Percentiles rank a stretch among this genome's conserved stretches.
Evolutionary conservation across 352 stramenopile genomes (phyloP).

Genomic region (Globisporangium nodosum): DNA sequence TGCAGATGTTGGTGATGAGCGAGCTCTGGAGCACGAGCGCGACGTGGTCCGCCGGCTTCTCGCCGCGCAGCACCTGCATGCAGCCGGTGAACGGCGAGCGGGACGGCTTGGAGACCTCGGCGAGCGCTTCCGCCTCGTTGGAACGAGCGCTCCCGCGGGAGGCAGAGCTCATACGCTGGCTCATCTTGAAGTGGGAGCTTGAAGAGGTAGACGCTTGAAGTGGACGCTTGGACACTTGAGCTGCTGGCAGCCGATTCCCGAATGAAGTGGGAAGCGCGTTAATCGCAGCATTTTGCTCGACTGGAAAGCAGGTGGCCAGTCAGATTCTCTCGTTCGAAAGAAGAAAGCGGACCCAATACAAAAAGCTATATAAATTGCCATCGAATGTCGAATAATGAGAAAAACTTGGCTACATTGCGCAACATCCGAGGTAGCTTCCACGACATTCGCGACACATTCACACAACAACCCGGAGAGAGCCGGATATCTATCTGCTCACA

Average conservation of each 20-base stretch:
- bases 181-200: conserved; percentile 7
- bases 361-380: neutral
- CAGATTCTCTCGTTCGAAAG: neutral
- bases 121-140: neutral
- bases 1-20: conserved; percentile 53
- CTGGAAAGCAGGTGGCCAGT: neutral
- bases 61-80: conserved; percentile 23
- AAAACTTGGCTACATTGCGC: neutral
- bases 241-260: conserved; percentile 24
- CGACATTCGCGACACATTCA: neutral
- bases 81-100: conserved; percentile 11
- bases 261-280: conserved; percentile 11
- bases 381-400: neutral
- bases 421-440: neutral
- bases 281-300: neutral
- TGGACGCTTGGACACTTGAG: conserved; percentile 36
- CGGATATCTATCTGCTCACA: neutral
- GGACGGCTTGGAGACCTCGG: conserved; percentile 5
- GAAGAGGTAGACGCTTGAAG: neutral
- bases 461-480: neutral
- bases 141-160: conserved; percentile 3
- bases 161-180: conserved; percentile 13
- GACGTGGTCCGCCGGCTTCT: conserved; percentile 47
- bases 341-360: neutral
- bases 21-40: conserved; percentile 48